Evolutionary conservation across 805 yeast species (phyloP).

Genomic region (Nakazawaea peltata): DNA sequence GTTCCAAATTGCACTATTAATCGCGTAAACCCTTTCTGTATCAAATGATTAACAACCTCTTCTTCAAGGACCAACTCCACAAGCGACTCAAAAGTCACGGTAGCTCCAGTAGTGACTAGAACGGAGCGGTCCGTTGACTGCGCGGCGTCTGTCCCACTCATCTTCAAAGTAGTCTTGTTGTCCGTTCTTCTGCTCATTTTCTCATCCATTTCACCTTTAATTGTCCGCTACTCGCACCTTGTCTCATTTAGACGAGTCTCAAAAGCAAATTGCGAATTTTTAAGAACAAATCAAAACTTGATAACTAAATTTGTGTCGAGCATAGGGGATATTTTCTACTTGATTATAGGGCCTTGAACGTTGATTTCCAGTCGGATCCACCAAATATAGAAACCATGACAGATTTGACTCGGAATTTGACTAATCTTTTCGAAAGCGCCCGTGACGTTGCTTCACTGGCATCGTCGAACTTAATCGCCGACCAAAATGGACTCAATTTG

Average conservation of each 20-base stretch:
- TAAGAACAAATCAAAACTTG: too few relatives aligned
- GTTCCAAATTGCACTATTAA: slow-evolving; percentile 63
- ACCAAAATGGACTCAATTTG: slow-evolving; percentile 29
- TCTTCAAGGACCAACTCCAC: slow-evolving; percentile 33
- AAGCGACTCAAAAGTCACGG: slow-evolving; percentile 67
- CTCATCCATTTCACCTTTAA: too few relatives aligned
- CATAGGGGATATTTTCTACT: too few relatives aligned
- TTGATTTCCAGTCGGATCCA: too few relatives aligned
- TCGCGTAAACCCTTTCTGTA: slow-evolving; percentile 25
- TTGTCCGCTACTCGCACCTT: too few relatives aligned
- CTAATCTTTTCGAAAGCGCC: slow-evolving; percentile 75
- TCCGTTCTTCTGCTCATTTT: too few relatives aligned
- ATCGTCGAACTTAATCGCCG: slow-evolving; percentile 24
- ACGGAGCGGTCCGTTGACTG: slow-evolving; percentile 5
- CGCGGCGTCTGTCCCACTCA: too few relatives aligned
- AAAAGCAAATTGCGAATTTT: too few relatives aligned
- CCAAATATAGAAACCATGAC: slow-evolving; percentile 5
- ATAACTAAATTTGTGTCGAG: too few relatives aligned
- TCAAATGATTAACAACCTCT: slow-evolving; percentile 28
- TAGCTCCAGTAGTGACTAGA: slow-evolving; percentile 85
- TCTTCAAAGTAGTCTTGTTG: too few relatives aligned
- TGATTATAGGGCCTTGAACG: too few relatives aligned
- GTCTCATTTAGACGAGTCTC: too few relatives aligned
- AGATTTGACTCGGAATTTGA: slow-evolving; percentile 27
- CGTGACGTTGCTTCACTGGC: slow-evolving; percentile 74